Evolutionary conservation across 176 grass and related monocot genomes (phyloP), one percentile per base, ranked within the genome.

Genomic region (Aegilops speltoides): DNA sequence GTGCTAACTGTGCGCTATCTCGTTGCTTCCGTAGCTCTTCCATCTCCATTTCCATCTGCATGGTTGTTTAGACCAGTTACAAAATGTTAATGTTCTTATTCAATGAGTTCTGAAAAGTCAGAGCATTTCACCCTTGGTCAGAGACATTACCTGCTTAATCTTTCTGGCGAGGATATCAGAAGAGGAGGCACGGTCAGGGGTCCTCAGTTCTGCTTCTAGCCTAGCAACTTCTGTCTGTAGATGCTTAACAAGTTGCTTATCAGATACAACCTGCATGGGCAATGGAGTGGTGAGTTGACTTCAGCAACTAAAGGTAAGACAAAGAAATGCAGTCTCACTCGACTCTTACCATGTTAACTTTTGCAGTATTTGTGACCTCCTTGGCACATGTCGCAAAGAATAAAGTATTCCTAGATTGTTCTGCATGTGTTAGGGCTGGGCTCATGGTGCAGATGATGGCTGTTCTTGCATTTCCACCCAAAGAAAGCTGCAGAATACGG

Each of bases 391-490:
- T 95, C 54, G 93, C 96, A 84, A 98, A 98, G 77, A 95, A 95
- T 46, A 98, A 87, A 66, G 96, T 94, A 84, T 95, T 98, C 84
- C 93, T 89, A 66, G 96, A 98, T 89, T 95, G 96, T 71, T 98
- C 96, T 81, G 92, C 88, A 79, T 98, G 92, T 78, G 86, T 87
- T 65, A 90, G 73, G 72, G 91, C 92, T 29, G 96, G 96, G 84
- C 96, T 95, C 96, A 98, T 98, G 33, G 96, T 98, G 84, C 96
- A 98, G 61, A 98, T 98, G 64, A 98, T 95, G 28, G 93, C 96
- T 78, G 96, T 98, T 73, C 93, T 91, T 65, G 96, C 96, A 91
- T 98, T 98, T 68, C 96, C 96, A 79, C 96, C 96, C 73, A 98
- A 80, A 85, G 96, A 98, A 78, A 95, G 92, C 67, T 98, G 96